These are phyloP conservation scores for Discostella stelligeroides DNA, from an alignment of 108 stramenopile species.

Conservation along the genomic window DNA sequence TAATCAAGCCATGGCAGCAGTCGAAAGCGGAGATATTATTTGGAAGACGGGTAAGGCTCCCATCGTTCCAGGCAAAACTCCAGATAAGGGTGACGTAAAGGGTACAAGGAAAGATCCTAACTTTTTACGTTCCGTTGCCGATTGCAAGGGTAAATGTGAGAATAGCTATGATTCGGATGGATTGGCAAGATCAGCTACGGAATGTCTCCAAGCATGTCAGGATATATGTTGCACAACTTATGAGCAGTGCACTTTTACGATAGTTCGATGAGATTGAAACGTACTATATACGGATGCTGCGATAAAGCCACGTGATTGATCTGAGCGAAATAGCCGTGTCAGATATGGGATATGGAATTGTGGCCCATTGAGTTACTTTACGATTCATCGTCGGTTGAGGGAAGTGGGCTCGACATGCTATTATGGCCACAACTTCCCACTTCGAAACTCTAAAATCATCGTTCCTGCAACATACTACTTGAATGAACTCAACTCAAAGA, in stretches of 20 bases:
- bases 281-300: background rate
- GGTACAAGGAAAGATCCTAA: slow-evolving; percentile 83
- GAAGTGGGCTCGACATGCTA: background rate
- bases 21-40: slow-evolving; percentile 20
- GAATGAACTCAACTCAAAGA: slow-evolving; percentile 32
- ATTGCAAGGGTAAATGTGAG: slow-evolving; percentile 75
- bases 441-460: background rate
- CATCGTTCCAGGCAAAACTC: slow-evolving; percentile 69
- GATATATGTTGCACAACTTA: slow-evolving; percentile 89
- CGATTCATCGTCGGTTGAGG: too few relatives aligned
- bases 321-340: too few relatives aligned
- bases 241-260: slow-evolving; percentile 83
- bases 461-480: background rate
- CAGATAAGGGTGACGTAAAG: slow-evolving; percentile 66
- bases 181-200: slow-evolving; percentile 67
- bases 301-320: background rate
- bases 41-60: slow-evolving; percentile 63
- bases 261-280: slow-evolving; percentile 50
- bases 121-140: slow-evolving; percentile 76
- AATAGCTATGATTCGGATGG: slow-evolving; percentile 62
- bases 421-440: background rate
- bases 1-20: slow-evolving; percentile 1
- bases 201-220: slow-evolving; percentile 83
- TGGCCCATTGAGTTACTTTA: too few relatives aligned
- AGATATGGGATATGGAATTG: too few relatives aligned